phyloP scores from a whole-genome alignment of 1,139 yeast genomes.

The Diutina neorugosa region DNA sequence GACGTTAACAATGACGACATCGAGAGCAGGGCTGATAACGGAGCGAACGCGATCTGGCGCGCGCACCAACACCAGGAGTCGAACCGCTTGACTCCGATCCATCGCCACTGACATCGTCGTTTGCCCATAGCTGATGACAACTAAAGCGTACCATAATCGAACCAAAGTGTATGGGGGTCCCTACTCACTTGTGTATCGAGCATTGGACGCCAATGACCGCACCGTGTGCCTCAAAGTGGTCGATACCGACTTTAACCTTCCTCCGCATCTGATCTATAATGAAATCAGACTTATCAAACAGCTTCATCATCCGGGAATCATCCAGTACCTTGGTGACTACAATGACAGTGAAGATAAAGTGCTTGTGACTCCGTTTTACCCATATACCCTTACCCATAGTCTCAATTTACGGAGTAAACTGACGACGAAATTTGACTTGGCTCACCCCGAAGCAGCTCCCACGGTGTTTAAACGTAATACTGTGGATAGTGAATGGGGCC shows the following conservation, averaged over 20 bases:
- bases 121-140: no score
- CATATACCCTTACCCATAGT: conserved; percentile 14
- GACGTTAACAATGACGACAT: no score
- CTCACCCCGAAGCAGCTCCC: conserved; percentile 11
- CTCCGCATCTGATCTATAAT: conserved; percentile 27
- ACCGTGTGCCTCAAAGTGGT: conserved; percentile 19
- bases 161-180: background rate
- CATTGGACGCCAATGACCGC: background rate
- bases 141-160: background rate
- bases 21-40: no score
- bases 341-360: conserved; percentile 21
- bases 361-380: conserved; percentile 23
- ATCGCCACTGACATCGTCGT: no score
- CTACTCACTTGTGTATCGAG: background rate
- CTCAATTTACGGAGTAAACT: conserved; percentile 6
- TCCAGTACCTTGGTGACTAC: conserved; percentile 10
- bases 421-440: conserved; percentile 10
- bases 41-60: no score
- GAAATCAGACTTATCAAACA: conserved; percentile 20
- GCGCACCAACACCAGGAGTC: no score
- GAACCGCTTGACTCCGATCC: no score
- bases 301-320: conserved; percentile 6
- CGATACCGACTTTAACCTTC: conserved; percentile 23
- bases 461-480: conserved; percentile 8
- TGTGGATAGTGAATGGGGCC: conserved; percentile 10